phyloP scores from a whole-genome alignment of 106 monocot genomes.

The Dendrobium nobile region DNA sequence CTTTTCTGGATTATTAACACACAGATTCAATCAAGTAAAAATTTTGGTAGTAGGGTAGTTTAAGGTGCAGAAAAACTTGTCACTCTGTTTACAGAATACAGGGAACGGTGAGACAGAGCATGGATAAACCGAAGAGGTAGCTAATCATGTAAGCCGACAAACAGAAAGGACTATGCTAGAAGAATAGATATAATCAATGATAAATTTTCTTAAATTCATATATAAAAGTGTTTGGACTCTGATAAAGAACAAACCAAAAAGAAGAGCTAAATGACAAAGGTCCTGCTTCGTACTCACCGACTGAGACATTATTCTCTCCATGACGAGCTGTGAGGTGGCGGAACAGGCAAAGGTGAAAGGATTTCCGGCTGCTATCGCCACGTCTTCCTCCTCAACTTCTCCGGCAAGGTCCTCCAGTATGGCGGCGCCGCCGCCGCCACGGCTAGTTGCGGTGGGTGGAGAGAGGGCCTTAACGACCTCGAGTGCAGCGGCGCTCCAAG shows the following conservation, averaged over 20 bases:
- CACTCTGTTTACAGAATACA: neutral
- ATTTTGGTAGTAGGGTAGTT: too few relatives aligned
- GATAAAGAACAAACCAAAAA: too few relatives aligned
- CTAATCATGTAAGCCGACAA: neutral
- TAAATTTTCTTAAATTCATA: neutral
- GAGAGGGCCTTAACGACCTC: conserved; percentile 29
- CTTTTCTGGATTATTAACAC: neutral
- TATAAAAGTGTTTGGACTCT: neutral
- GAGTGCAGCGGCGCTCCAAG: conserved; percentile 54
- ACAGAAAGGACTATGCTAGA: neutral
- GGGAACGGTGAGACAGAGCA: neutral
- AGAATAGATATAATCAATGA: neutral
- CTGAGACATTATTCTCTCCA: conserved; percentile 90
- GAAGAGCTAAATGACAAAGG: neutral
- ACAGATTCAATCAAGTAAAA: too few relatives aligned
- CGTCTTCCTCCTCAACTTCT: conserved; percentile 10
- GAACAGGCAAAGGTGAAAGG: conserved; percentile 70
- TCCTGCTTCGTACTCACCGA: conserved; percentile 42
- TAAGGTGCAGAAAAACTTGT: neutral
- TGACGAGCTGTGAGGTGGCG: conserved; percentile 83
- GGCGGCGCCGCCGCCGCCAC: neutral
- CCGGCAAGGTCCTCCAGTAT: conserved; percentile 39
- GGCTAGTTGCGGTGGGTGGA: neutral
- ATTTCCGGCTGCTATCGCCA: conserved; percentile 19
- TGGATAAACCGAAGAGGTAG: neutral